Evolutionary conservation across 768 basidiomycete species (phyloP).

Genomic region (Gloeophyllum trabeum): DNA sequence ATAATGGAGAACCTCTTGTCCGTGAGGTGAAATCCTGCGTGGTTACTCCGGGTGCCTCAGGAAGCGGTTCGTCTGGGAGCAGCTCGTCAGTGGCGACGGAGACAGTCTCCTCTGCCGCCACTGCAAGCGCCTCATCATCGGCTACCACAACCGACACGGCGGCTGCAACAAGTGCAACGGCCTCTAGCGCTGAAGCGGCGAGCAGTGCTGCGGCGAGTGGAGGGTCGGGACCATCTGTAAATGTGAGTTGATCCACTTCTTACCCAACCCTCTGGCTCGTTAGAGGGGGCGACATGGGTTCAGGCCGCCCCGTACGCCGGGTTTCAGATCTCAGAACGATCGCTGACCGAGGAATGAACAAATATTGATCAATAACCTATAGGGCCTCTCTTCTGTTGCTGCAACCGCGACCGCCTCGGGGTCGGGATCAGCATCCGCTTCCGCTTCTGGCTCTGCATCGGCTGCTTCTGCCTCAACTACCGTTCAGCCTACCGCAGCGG

Average conservation of each 20-base stretch:
- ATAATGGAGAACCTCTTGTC: slow-evolving; percentile 17
- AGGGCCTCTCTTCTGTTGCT: slow-evolving; percentile 13
- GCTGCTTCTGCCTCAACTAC: slow-evolving; percentile 5
- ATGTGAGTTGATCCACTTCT: slow-evolving; percentile 1
- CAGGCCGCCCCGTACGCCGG: too few species aligned
- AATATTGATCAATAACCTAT: background rate
- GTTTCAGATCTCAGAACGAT: too few species aligned
- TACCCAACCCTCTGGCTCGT: slow-evolving; percentile 7
- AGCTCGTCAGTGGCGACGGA: slow-evolving; percentile 1
- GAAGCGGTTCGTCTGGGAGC: slow-evolving; percentile 2
- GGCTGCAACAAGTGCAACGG: slow-evolving; percentile 2
- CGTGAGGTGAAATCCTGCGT: slow-evolving; percentile 21
- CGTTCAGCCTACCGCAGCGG: slow-evolving; percentile 9
- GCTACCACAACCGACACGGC: slow-evolving; percentile 1
- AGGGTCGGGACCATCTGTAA: background rate
- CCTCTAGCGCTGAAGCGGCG: background rate
- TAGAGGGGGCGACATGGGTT: too few species aligned
- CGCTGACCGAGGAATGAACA: too few species aligned
- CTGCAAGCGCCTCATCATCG: slow-evolving; percentile 6
- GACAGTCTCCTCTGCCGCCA: slow-evolving; percentile 6
- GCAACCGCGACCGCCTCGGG: slow-evolving; percentile 9
- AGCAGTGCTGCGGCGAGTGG: slow-evolving; percentile 2
- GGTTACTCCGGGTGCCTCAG: slow-evolving; percentile 4
- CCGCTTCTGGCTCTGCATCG: slow-evolving; percentile 5
- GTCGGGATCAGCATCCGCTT: slow-evolving; percentile 1